Conservation (phyloP, 2,329 filamentous ascomycete species). For the Ascochyta koolunga region DNA sequence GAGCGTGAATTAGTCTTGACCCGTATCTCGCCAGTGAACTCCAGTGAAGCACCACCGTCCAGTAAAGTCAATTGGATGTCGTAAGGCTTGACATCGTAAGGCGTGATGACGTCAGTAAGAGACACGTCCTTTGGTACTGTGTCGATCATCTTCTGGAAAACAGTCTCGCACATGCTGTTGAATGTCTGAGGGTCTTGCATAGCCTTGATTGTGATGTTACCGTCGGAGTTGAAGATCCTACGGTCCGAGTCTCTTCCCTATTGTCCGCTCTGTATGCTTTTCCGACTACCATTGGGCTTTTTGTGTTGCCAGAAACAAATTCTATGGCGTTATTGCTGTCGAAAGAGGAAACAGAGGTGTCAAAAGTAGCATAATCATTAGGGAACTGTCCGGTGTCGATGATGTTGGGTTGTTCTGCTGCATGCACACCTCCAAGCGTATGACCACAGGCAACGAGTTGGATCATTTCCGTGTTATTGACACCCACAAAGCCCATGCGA, state of each 20-base stretch:
- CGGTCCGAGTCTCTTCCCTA: slow-evolving; percentile 60
- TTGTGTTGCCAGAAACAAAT: slow-evolving; percentile 61
- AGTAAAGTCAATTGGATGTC: slow-evolving; percentile 62
- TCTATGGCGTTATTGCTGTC: slow-evolving; percentile 65
- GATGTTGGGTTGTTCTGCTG: slow-evolving; percentile 59
- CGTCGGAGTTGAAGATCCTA: slow-evolving; percentile 62
- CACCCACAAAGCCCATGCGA: slow-evolving; percentile 61
- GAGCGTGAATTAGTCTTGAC: slow-evolving; percentile 60
- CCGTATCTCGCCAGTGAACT: slow-evolving; percentile 62
- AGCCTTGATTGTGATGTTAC: slow-evolving; percentile 60
- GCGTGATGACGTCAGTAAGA: slow-evolving; percentile 59
- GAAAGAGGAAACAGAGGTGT: slow-evolving; percentile 55
- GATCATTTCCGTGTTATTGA: slow-evolving; percentile 61
- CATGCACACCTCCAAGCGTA: slow-evolving; percentile 65
- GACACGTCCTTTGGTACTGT: slow-evolving; percentile 59
- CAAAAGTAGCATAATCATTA: slow-evolving; percentile 44
- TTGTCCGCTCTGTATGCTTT: slow-evolving; percentile 47
- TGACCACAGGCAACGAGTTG: slow-evolving; percentile 67
- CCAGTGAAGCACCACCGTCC: slow-evolving; percentile 55
- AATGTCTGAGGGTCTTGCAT: slow-evolving; percentile 57
- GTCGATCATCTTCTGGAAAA: slow-evolving; percentile 68
- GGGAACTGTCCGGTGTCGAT: slow-evolving; percentile 53
- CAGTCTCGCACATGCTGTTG: slow-evolving; percentile 55
- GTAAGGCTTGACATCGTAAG: slow-evolving; percentile 66
- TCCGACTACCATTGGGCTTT: slow-evolving; percentile 62